Evolutionary conservation across 176 grass and related monocot species (phyloP), one percentile per base, ranked within the genome.

Genomic region (Poa pratensis): DNA sequence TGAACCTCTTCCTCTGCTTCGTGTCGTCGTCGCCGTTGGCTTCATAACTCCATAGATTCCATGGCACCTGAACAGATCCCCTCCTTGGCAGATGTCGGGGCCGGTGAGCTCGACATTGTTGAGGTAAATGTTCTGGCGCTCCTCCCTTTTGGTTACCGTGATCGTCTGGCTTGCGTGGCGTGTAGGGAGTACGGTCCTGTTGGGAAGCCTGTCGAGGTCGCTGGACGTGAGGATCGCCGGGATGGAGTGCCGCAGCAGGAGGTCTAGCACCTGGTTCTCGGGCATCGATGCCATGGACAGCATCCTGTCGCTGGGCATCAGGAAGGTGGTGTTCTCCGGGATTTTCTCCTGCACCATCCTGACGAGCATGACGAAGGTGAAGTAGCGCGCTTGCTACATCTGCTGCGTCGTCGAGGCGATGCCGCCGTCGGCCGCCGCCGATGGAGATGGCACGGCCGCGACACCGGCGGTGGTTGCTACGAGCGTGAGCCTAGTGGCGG

Each of bases 271-370:
- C 52, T 94, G 32, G 80, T 84, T 90, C 69, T 90, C 22, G 0
- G 80, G 46, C 62, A 97, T 76, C 3, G 51, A 63, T 12, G 84
- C 45, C 0, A 66, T 82, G 49, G 94, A 93, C 76, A 96, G 58
- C 69, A 90, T 42, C 52, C 77, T 87, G 45, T 93, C 88, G 19
- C 52, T 93, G 22, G 91, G 87, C 82, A 90, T 86, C 35, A 90
- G 76, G 70, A 93, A 91, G 28, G 89, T 93, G 20, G 73, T 91
- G 81, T 91, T 93, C 19, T 19, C 5, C 7, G 87, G 87, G 76
- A 96, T 42, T 80, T 85, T 88, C 65, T 83, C 63, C 37, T 81
- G 69, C 53, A 94, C 94, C 94, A 94, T 88, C 26, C 83, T 90
- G 46, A 92, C 12, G 43, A 88, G 87, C 87, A 90, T 94, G 50